Conservation (phyloP, 129 eudicot species). For the Flaveria robusta region DNA sequence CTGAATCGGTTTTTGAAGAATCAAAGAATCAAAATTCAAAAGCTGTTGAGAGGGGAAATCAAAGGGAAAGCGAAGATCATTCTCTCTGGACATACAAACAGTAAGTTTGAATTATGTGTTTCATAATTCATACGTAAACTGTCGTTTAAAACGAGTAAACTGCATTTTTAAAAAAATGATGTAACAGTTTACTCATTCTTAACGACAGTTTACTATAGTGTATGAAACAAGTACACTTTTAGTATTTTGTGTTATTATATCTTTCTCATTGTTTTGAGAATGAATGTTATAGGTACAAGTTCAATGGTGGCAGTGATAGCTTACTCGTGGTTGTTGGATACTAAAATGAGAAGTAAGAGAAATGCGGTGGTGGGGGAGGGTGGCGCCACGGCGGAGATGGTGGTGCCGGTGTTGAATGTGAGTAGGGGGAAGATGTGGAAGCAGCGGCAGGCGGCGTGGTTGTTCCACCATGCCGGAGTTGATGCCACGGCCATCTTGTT, state of each 20-base stretch:
- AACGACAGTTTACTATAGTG: too few species aligned
- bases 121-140: too few species aligned
- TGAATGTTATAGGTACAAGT: slow-evolving; percentile 60
- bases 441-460: slow-evolving; percentile 81
- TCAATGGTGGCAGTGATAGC: slow-evolving; percentile 85
- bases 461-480: slow-evolving; percentile 71
- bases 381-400: slow-evolving; percentile 39
- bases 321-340: slow-evolving; percentile 70
- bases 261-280: neutral
- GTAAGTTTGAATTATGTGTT: slow-evolving; percentile 33
- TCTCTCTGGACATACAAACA: slow-evolving; percentile 81
- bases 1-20: slow-evolving; percentile 58
- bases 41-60: slow-evolving; percentile 56
- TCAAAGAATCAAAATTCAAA: slow-evolving; percentile 49
- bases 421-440: slow-evolving; percentile 85
- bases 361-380: slow-evolving; percentile 27
- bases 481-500: slow-evolving; percentile 69
- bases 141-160: too few species aligned
- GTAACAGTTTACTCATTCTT: too few species aligned
- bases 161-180: too few species aligned
- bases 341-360: slow-evolving; percentile 41
- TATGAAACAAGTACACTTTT: too few species aligned
- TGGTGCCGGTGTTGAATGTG: slow-evolving; percentile 77
- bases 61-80: slow-evolving; percentile 72
- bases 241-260: too few species aligned